Evolutionary conservation across 2,329 filamentous ascomycete genomes (phyloP), one percentile per base, ranked within the genome.

Genomic region (Pleoardoris graminearum): DNA sequence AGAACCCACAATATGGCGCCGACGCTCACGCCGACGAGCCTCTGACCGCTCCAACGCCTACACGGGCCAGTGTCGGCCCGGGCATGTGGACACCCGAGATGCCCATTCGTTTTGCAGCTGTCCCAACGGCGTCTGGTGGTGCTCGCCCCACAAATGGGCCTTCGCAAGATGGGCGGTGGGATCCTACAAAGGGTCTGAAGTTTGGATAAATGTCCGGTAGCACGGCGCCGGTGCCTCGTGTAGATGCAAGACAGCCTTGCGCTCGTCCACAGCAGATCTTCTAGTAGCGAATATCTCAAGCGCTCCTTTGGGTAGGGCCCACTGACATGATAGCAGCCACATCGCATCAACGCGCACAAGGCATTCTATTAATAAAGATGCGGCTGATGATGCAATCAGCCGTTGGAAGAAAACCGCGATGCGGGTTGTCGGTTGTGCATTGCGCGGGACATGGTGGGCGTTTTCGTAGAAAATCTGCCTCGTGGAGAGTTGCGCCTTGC

Each of bases 1-100:
- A 80, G 16, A 80, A 85, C 44, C 84, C 85, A 59, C 82, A 83
- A 14, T 86, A 85, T 78, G 79, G 78, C 0, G 75, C 62, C 2
- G 60, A 65, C 45, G 69, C 68, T 30, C 70, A 68, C 53, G 79
- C 79, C 2, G 80, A 80, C 39, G 77, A 80, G 41, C 83, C 85
- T 16, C 81, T 86, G 60, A 70, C 87, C 69, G 75, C 71, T 10
- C 69, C 72, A 14, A 74, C 68, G 4, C 74, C 75, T 8, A 75
- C 73, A n/a, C 63, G 73, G 50, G 73, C 73, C 30, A 71, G 66
- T 37, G 59, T 65, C 19, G 67, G 59, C 14, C 70, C 65, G 62
- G 75, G 82, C 6, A 85, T 89, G 70, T 96, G 91, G 91, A 86
- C 84, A 50, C 90, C 91, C 0, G 86, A 87, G 2, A 86, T 90